phyloP scores from a whole-genome alignment of 1,284 basidiomycete genomes.

The Pascua guehoae region DNA sequence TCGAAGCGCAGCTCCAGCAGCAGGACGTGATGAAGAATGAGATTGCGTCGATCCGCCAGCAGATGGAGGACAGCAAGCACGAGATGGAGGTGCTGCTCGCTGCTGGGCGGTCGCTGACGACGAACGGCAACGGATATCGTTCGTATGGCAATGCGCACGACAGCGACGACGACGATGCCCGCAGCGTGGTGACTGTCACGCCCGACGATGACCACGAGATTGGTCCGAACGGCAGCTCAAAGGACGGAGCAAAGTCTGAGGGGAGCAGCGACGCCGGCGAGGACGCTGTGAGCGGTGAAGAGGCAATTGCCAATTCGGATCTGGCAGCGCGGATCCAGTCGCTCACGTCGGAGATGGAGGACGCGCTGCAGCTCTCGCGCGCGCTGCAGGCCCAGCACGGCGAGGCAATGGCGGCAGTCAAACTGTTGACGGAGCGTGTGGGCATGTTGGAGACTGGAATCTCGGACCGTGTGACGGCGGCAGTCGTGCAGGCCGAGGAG shows the following conservation, averaged over 20 bases:
- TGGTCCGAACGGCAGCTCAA: constrained; percentile 22
- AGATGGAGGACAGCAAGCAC: constrained; percentile 60
- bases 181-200: constrained; percentile 43
- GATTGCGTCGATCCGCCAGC: constrained; percentile 64
- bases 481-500: constrained; percentile 59
- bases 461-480: constrained; percentile 52
- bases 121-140: background rate
- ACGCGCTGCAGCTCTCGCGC: constrained; percentile 69
- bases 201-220: constrained; percentile 51
- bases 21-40: constrained; percentile 83
- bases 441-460: constrained; percentile 52
- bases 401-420: constrained; percentile 73
- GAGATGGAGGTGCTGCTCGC: constrained; percentile 41
- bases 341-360: constrained; percentile 70
- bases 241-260: background rate
- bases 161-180: constrained; percentile 50
- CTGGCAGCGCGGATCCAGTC: constrained; percentile 66
- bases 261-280: constrained; percentile 19
- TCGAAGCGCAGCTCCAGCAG: constrained; percentile 75
- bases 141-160: constrained; percentile 46
- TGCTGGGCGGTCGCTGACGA: constrained; percentile 29
- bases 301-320: constrained; percentile 54
- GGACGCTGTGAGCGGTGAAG: background rate
- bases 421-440: constrained; percentile 61
- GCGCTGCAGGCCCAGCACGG: constrained; percentile 73